phyloP scores from a whole-genome alignment of 768 basidiomycete genomes.

The Piloderma croceum region DNA sequence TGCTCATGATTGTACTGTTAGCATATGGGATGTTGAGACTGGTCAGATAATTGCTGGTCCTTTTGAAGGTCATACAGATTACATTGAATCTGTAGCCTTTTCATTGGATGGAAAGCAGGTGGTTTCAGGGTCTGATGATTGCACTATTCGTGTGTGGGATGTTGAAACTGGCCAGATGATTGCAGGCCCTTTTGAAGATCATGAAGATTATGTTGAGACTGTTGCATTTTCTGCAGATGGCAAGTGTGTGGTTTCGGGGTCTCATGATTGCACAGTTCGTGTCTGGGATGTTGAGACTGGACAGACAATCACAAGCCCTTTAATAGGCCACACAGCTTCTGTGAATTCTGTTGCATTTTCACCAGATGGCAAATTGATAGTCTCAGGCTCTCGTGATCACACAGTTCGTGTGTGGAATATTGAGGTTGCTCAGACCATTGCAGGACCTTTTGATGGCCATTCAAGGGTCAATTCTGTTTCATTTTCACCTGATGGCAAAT shows the following conservation, averaged over 20 bases:
- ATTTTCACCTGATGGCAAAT: constrained; percentile 5
- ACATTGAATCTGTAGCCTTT: constrained; percentile 4
- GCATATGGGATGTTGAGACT: constrained; percentile 12
- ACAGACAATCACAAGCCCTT: neutral
- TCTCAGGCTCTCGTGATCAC: neutral
- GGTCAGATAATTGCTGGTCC: constrained; percentile 22
- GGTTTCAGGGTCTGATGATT: constrained; percentile 4
- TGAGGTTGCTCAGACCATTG: too few species aligned
- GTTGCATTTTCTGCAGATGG: constrained; percentile 8
- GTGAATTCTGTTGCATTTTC: neutral
- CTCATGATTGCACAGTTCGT: constrained; percentile 5
- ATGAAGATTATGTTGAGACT: constrained; percentile 1
- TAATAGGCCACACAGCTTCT: neutral
- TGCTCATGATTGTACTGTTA: constrained; percentile 24
- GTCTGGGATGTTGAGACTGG: constrained; percentile 8
- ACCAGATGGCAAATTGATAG: neutral
- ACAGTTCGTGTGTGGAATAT: neutral
- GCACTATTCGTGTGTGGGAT: constrained; percentile 6
- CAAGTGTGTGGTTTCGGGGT: constrained; percentile 1
- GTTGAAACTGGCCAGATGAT: neutral
- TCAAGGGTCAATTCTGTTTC: neutral
- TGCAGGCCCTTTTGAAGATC: neutral
- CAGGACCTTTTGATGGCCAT: too few species aligned
- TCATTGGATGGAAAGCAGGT: constrained; percentile 5
- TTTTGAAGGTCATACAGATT: constrained; percentile 3